Percentiles rank a stretch among this genome's conserved stretches.
These are phyloP conservation scores for Podaxis pistillaris DNA, from an alignment of 768 basidiomycete species.

Conservation along the genomic window DNA sequence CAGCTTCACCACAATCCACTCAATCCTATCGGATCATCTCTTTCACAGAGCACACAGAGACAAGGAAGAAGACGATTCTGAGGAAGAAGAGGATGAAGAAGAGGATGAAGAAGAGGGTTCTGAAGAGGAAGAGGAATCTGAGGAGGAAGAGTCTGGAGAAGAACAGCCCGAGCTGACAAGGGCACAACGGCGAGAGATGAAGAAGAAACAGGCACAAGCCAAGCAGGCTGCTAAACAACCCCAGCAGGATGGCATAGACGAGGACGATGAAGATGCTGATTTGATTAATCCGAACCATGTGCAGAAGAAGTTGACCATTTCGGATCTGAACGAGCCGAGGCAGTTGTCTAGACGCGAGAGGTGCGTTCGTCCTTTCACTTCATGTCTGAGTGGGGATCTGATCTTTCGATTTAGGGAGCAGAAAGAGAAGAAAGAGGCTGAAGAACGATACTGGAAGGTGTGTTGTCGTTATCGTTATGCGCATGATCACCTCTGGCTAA, in stretches of 20 bases:
- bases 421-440: conserved; percentile 89
- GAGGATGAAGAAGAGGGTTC: conserved; percentile 37
- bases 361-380: conserved; percentile 30
- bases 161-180: conserved; percentile 64
- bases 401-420: conserved; percentile 59
- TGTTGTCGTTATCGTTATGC: conserved; percentile 8
- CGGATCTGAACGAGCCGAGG: conserved; percentile 65
- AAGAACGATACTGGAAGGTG: conserved; percentile 87
- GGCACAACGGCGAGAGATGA: conserved; percentile 71
- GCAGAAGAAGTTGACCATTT: conserved; percentile 70
- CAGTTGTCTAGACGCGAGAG: conserved; percentile 66
- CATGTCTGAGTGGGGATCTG: neutral
- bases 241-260: conserved; percentile 31
- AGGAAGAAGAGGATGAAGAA: conserved; percentile 41
- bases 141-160: conserved; percentile 32
- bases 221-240: conserved; percentile 58
- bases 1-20: neutral
- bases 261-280: conserved; percentile 63
- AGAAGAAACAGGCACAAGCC: conserved; percentile 64
- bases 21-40: neutral
- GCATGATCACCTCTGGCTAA: conserved; percentile 4
- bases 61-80: conserved; percentile 37
- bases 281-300: conserved; percentile 80
- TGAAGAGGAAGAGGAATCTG: conserved; percentile 40
- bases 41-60: conserved; percentile 20